Base-by-base conservation (phyloP, 176 grass and related monocot genomes). In the Themeda triandra region DNA sequence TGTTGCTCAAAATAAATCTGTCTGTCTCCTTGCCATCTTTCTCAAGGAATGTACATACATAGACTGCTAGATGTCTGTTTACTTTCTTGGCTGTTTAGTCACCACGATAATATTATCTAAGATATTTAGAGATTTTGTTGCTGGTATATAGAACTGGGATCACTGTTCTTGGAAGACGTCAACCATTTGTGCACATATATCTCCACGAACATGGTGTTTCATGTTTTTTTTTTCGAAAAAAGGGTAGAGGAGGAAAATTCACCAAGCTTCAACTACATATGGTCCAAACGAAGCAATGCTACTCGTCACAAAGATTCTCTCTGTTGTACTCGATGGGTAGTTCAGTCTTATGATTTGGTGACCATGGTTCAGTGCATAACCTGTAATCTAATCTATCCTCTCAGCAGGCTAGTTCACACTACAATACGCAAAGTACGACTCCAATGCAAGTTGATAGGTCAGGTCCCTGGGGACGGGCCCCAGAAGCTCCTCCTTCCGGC, bases 381-480 rank as follows among this genome's bases (percentile, higher is more conserved):
- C 62, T 46, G 63, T 51, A 82, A 56, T 89, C 62, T 51, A 82
- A 56, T 89, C 62, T 73, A 17, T 88, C 54, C 71, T n/a, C 41
- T 74, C 66, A 49, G 71, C 78, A 93, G 89, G 87, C 73, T 82
- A 80, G 70, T 83, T 76, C 90, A 10, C 93, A 94, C 66, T 98
- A 94, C 89, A 91, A 83, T 87, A 71, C 75, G 66, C 92, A 88
- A 85, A 85, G 36, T 65, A 64, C 80, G 23, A 83, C 76, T 23
- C 63, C 87, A 65, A 87, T 98, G 83, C 87, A 89, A 79, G 82
- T 86, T 63, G 93, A 96, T 56, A 94, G 97, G 91, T 83, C 71
- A 39, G 73, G 71, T 66, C 88, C 84, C 36, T 99, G 97, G 97
- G 84, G 85, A 32, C 83, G 84, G 46, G 82, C 48, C 63, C 75